Evolutionary conservation across 495 filamentous ascomycete genomes (phyloP), one percentile per base, ranked within the genome.

Genomic region (Immersiella caudata): DNA sequence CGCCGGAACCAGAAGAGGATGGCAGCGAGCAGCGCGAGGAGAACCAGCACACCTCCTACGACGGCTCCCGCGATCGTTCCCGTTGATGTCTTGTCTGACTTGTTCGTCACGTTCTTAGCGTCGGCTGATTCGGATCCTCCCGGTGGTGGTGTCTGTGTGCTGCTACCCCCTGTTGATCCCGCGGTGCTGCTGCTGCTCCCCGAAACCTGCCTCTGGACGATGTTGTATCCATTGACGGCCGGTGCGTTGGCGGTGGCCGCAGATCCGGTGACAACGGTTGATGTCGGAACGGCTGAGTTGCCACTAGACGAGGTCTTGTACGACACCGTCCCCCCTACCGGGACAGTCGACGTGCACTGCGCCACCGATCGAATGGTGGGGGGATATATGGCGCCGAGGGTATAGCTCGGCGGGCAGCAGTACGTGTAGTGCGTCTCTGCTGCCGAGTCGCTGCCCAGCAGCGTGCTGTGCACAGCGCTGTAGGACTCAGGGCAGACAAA

Each of bases 401-500:
- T 35, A 26, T 20, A 59, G 20, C 33, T 33, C 1, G 57, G 57
- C 21, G 55, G 55, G 29, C 55, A 58, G 25, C 55, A 58, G 55
- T 58, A 58, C 24, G 55, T 58, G 26, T 20, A 58, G 14, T 58
- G 24, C 27, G 55, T 58, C 55, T 27, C 22, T 18, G 55, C 25
- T 27, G 55, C 55, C 24, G 24, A 27, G 25, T 58, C 27, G 55
- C 24, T 27, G 12, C 27, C 26, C 24, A 58, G 0, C 16, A 58
- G 2, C 12, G 55, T 58, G 57, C 6, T 35, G 26, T 20, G n/a
- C 16, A 59, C 57, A 26, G 57, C 21, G 6, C 4, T 36, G 57
- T 59, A 59, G 26, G 26, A 35, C 9, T 59, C 25, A 14, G 57
- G 57, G 57, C 57, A 59, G 57, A 36, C 57, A 33, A 59, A 59